phyloP scores from a whole-genome alignment of 306 rosid genomes.

The Rosa multiflora region DNA sequence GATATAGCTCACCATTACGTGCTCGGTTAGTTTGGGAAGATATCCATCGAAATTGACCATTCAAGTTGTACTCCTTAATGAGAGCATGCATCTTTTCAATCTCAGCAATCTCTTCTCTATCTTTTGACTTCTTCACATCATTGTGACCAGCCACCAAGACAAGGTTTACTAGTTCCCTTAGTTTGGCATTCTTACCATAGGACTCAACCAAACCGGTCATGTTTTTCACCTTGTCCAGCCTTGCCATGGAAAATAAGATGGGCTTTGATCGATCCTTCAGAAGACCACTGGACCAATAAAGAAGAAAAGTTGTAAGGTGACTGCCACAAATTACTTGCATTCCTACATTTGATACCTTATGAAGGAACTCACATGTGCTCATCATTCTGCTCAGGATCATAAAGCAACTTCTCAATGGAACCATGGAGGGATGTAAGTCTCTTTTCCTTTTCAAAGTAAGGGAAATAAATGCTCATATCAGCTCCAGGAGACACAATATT shows the following conservation, averaged over 20 bases:
- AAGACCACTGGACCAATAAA: slow-evolving; percentile 55
- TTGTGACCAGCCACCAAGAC: slow-evolving; percentile 80
- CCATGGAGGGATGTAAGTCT: slow-evolving; percentile 80
- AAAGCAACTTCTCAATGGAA: slow-evolving; percentile 72
- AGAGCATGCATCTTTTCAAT: slow-evolving; percentile 91
- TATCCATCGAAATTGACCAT: slow-evolving; percentile 86
- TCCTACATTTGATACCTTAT: background rate
- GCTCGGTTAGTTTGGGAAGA: slow-evolving; percentile 84
- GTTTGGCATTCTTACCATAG: slow-evolving; percentile 62
- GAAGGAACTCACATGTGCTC: slow-evolving; percentile 65
- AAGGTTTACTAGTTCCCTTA: slow-evolving; percentile 87
- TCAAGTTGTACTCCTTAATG: slow-evolving; percentile 49
- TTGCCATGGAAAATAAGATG: slow-evolving; percentile 84
- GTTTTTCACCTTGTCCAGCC: slow-evolving; percentile 83
- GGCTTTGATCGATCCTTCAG: slow-evolving; percentile 78
- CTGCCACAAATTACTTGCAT: background rate
- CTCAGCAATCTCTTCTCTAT: slow-evolving; percentile 89
- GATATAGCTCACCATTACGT: slow-evolving; percentile 91
- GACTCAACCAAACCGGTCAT: slow-evolving; percentile 78
- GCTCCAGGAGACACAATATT: slow-evolving; percentile 98
- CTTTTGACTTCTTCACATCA: slow-evolving; percentile 71
- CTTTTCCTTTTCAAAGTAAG: slow-evolving; percentile 67
- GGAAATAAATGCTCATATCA: slow-evolving; percentile 80
- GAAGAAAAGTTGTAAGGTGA: slow-evolving; percentile 22
- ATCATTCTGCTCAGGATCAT: slow-evolving; percentile 58